Percentiles rank a stretch among this genome's conserved stretches.
Conservation (phyloP, 495 filamentous ascomycete genomes). For the Lepidopterella palustris region DNA sequence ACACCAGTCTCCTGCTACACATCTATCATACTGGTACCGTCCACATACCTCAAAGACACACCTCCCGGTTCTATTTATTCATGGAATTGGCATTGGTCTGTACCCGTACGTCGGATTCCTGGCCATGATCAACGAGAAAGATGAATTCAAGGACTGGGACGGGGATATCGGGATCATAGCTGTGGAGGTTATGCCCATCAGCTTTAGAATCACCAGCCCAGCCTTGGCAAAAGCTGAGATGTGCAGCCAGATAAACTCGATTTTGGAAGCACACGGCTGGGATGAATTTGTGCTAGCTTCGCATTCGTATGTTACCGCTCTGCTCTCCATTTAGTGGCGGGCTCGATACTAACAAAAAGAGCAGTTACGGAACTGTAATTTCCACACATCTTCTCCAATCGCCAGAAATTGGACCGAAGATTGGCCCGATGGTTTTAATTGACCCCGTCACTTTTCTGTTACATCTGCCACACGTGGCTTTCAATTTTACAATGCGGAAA, state of each 20-base stretch:
- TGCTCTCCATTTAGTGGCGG: background rate
- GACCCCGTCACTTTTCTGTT: conserved; percentile 62
- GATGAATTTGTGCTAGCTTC: conserved; percentile 48
- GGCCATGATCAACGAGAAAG: conserved; percentile 38
- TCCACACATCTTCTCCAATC: conserved; percentile 55
- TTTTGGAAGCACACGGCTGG: conserved; percentile 49
- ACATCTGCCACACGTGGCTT: conserved; percentile 63
- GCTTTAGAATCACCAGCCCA: conserved; percentile 50
- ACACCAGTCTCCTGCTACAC: conserved; percentile 41
- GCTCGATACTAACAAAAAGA: background rate
- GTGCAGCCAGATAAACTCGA: conserved; percentile 44
- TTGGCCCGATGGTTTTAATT: conserved; percentile 49
- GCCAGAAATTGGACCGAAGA: conserved; percentile 35
- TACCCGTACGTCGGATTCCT: conserved; percentile 57
- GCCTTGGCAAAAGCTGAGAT: conserved; percentile 45
- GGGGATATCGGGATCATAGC: conserved; percentile 55
- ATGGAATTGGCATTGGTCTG: conserved; percentile 65
- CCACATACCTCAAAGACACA: conserved; percentile 51
- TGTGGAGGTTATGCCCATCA: conserved; percentile 57
- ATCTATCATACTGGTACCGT: conserved; percentile 58
- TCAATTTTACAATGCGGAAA: conserved; percentile 52
- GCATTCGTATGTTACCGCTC: conserved; percentile 42
- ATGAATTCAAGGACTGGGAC: conserved; percentile 18
- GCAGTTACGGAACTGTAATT: conserved; percentile 51
- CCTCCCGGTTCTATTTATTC: conserved; percentile 57